Base-by-base conservation (phyloP, 305 asterid genomes). In the Caryopteris hybrid region DNA sequence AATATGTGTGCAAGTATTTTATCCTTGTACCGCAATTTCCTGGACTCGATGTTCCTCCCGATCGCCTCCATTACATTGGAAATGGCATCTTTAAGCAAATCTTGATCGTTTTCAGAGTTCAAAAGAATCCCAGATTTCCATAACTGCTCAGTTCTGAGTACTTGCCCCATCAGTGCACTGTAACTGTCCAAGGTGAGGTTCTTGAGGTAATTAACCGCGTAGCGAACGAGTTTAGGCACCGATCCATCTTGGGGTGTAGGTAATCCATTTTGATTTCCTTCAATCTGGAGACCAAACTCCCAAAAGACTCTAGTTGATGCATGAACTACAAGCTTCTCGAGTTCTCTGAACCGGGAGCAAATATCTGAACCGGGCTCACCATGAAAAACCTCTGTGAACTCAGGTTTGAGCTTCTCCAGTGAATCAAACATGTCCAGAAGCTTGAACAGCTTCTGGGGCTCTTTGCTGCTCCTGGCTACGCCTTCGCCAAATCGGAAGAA, bases 401-500 rank as follows among this genome's bases (percentile, higher is more conserved):
- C 73, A 0, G 87, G 80, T 51, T 83, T 86, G 20, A 91, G 83
- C 17, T 60, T 82, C 33, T 86, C 89, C 7, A 91, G 71, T 0
- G 92, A 84, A 1, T 78, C 85, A 20, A 83, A 83, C 95, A 86
- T 88, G 73, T 91, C 96, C n/a, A 91, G 57, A 8, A 91, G 97
- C 81, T 86, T 91, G 81, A 91, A 91, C 12, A 91, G 78, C 77
- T 91, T 91, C 76, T 91, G 96, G 13, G 97, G 91, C 39, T 86
- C 96, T 68, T 85, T 91, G n/a, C 70, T 82, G 79, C 97, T 83
- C 56, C 97, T 67, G 5, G 97, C 89, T 2, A 88, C 88, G 31
- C 96, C 97, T 69, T 91, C 97, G 0, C 92, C 97, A 20, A 91
- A 91, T 9, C 95, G 77, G 63, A 91, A 91, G 78, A 91, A 91